Conservation (phyloP, 495 filamentous ascomycete genomes). For the Amphirosellinia nigrospora region DNA sequence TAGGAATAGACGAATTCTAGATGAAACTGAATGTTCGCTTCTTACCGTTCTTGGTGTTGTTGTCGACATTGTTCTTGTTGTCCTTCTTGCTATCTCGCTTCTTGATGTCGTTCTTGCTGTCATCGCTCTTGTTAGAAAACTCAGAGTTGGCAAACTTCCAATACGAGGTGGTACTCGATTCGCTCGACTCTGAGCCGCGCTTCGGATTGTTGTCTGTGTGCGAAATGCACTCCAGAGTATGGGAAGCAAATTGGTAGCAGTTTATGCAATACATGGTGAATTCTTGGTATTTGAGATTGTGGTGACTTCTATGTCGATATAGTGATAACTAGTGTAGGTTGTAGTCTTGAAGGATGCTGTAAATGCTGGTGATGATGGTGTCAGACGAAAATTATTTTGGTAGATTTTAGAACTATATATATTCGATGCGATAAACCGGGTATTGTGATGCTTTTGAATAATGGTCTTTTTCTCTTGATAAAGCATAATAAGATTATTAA, state of each 20-base stretch:
- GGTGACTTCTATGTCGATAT: neutral
- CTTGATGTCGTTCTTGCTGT: neutral
- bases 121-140: neutral
- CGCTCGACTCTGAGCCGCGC: neutral
- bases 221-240: neutral
- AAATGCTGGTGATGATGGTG: neutral
- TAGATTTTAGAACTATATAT: neutral
- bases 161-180: neutral
- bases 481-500: neutral
- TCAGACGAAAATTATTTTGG: neutral
- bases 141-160: neutral
- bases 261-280: neutral
- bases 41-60: no score
- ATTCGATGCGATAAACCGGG: neutral
- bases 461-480: neutral
- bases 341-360: neutral
- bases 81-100: neutral
- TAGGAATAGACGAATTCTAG: no score
- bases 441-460: neutral
- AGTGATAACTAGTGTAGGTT: neutral
- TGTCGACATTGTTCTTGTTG: neutral
- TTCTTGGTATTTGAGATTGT: neutral
- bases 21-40: no score
- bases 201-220: neutral
- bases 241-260: neutral